Evolutionary conservation across 1,284 basidiomycete genomes (phyloP).

Genomic region (Irpex lacteus): DNA sequence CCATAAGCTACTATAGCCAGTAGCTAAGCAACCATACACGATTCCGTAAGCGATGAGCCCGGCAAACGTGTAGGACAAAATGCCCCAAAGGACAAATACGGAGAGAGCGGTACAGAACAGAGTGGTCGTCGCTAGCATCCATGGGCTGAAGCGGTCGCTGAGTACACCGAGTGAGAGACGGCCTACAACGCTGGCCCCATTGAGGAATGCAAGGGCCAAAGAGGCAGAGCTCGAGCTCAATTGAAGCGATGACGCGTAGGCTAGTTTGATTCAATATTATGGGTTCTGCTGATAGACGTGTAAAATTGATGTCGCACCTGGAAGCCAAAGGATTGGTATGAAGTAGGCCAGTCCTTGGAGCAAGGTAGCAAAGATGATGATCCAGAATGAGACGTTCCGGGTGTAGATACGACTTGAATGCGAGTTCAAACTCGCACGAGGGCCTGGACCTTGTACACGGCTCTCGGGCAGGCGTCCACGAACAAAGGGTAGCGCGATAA

Average conservation of each 20-base stretch:
- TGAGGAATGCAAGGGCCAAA: conserved; percentile 20
- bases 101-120: conserved; percentile 19
- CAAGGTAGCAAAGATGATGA: conserved; percentile 20
- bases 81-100: conserved; percentile 28
- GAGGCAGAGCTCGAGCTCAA: conserved; percentile 18
- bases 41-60: conserved; percentile 25
- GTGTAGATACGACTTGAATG: conserved; percentile 13
- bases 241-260: conserved; percentile 20
- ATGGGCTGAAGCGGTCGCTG: conserved; percentile 23
- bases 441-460: conserved; percentile 9
- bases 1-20: conserved; percentile 28
- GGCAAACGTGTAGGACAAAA: conserved; percentile 20
- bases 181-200: conserved; percentile 24
- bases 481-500: conserved; percentile 8
- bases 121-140: conserved; percentile 21
- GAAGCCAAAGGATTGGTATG: conserved; percentile 22
- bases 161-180: conserved; percentile 23
- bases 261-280: conserved; percentile 10
- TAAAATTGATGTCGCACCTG: conserved; percentile 13
- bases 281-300: background rate
- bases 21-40: conserved; percentile 23
- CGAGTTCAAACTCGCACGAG: conserved; percentile 6
- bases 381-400: conserved; percentile 17
- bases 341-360: conserved; percentile 25
- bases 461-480: conserved; percentile 22